A percentile compares a stretch with the other conserved stretches of the same genome.
Conservation (phyloP, 768 basidiomycete genomes). For the Russula lepida region DNA sequence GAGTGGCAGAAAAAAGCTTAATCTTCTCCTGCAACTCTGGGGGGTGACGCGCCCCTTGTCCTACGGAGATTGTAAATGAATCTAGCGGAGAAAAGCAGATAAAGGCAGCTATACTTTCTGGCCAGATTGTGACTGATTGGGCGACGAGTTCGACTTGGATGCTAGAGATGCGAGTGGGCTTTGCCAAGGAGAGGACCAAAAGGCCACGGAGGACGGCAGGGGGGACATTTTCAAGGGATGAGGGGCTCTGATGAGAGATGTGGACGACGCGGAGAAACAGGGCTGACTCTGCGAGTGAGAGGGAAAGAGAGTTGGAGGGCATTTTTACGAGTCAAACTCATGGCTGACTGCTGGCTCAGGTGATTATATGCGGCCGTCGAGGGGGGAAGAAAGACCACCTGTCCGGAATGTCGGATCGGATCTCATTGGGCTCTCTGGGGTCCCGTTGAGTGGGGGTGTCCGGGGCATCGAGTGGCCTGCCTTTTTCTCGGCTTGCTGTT, state of each 20-base stretch:
- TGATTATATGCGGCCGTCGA: background rate
- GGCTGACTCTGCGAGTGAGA: slow-evolving; percentile 47
- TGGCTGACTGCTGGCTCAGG: background rate
- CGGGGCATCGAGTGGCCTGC: background rate
- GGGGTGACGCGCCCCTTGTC: slow-evolving; percentile 33
- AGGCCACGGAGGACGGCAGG: slow-evolving; percentile 60
- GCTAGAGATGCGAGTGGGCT: slow-evolving; percentile 78
- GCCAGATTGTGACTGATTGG: slow-evolving; percentile 65
- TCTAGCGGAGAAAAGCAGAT: background rate
- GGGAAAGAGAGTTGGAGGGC: slow-evolving; percentile 28
- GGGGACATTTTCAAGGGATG: slow-evolving; percentile 29
- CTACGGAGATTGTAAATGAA: slow-evolving; percentile 37
- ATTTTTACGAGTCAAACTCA: background rate
- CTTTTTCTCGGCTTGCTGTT: background rate
- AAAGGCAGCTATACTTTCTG: slow-evolving; percentile 55
- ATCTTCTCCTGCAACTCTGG: slow-evolving; percentile 62
- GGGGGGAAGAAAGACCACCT: too few species aligned
- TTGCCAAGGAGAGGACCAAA: slow-evolving; percentile 52
- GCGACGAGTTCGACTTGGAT: slow-evolving; percentile 78
- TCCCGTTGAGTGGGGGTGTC: background rate
- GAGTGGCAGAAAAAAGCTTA: slow-evolving; percentile 58
- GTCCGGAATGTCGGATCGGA: background rate
- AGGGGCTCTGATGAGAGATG: slow-evolving; percentile 26
- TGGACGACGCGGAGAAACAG: slow-evolving; percentile 42
- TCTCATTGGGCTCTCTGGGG: background rate